Percentiles rank a stretch among this genome's conserved stretches.
phyloP scores from a whole-genome alignment of 1,284 basidiomycete genomes.

The Microbotryum saponariae region DNA sequence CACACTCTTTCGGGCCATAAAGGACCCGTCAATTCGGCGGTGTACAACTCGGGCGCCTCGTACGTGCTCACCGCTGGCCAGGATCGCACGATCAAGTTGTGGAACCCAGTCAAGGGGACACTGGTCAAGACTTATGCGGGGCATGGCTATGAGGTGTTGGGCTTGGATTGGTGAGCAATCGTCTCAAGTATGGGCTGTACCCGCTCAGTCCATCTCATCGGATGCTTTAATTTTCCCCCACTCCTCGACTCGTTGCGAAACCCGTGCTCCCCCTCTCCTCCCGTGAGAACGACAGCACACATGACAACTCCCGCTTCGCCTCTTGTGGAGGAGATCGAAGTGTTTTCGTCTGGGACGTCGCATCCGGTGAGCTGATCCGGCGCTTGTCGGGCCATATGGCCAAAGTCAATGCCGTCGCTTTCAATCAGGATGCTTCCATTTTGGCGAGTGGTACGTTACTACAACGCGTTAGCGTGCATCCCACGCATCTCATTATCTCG shows the following conservation, averaged over 20 bases:
- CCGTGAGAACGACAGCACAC: constrained; percentile 51
- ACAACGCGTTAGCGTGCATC: not conserved
- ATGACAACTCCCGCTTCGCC: constrained; percentile 88
- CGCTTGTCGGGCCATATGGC: constrained; percentile 80
- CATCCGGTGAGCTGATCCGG: constrained; percentile 69
- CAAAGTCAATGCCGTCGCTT: constrained; percentile 81
- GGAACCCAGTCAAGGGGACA: constrained; percentile 76
- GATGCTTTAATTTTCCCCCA: too few species aligned
- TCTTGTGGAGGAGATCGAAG: constrained; percentile 87
- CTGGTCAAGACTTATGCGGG: constrained; percentile 83
- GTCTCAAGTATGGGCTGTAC: constrained; percentile 35
- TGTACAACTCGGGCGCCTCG: constrained; percentile 52
- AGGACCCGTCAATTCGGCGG: constrained; percentile 39
- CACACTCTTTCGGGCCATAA: constrained; percentile 32
- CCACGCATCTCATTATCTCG: not conserved
- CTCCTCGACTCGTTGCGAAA: too few species aligned
- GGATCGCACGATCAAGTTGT: constrained; percentile 80
- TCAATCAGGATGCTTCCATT: constrained; percentile 76
- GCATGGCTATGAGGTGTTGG: constrained; percentile 90
- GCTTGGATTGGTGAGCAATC: constrained; percentile 62
- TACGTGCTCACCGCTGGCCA: constrained; percentile 86
- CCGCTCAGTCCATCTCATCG: too few species aligned
- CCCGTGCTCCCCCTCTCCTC: not conserved
- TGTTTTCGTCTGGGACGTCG: constrained; percentile 93
- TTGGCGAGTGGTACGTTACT: constrained; percentile 65